phyloP scores from a whole-genome alignment of 305 asterid genomes.

The Fraxinus xanthoxyloides region DNA sequence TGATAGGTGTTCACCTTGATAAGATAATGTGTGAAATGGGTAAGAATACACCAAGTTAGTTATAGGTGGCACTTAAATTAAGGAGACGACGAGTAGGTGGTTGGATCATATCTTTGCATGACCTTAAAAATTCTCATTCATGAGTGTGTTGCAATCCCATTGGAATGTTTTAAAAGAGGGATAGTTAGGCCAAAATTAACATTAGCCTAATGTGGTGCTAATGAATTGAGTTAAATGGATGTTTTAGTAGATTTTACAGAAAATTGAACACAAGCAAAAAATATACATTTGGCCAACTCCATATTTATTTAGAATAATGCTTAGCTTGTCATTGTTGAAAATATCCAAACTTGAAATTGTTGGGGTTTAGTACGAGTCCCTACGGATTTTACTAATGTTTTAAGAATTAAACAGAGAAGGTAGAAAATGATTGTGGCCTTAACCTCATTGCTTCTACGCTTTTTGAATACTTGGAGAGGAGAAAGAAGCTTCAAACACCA shows the following conservation, averaged over 20 bases:
- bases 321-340: not conserved
- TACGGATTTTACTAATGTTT: not conserved
- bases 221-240: not conserved
- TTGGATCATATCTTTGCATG: not conserved
- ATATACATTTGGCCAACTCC: not conserved
- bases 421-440: conserved; percentile 30
- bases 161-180: not conserved
- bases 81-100: not conserved
- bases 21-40: not conserved
- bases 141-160: not conserved
- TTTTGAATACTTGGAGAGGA: conserved; percentile 35
- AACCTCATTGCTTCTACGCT: conserved; percentile 35
- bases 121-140: not conserved
- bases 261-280: not conserved
- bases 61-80: not conserved
- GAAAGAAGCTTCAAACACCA: conserved; percentile 38
- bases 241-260: not conserved
- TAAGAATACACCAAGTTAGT: not conserved
- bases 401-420: not conserved
- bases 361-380: not conserved
- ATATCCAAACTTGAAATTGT: not conserved
- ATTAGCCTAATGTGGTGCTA: not conserved
- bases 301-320: not conserved
- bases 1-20: not conserved
- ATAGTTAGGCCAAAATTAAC: not conserved